Evolutionary conservation across 2,329 filamentous ascomycete genomes (phyloP).

Genomic region (Didymella pinodella): DNA sequence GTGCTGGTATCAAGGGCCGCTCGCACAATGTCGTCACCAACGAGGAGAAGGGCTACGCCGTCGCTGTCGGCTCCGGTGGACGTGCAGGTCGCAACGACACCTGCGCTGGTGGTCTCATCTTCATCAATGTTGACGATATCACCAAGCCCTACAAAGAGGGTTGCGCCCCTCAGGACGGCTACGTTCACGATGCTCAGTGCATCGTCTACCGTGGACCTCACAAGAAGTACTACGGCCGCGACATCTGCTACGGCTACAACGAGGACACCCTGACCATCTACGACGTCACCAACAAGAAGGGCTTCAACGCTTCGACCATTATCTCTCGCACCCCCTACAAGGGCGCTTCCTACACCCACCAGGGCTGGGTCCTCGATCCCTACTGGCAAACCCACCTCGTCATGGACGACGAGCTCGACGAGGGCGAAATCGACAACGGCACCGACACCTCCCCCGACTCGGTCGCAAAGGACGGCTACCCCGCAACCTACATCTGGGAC

Average conservation of each 20-base stretch:
- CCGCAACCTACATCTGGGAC: constrained; percentile 50
- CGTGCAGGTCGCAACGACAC: constrained; percentile 42
- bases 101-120: constrained; percentile 64
- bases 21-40: constrained; percentile 50
- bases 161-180: constrained; percentile 64
- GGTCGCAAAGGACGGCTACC: constrained; percentile 45
- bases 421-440: constrained; percentile 43
- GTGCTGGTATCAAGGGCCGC: constrained; percentile 32
- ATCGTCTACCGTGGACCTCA: constrained; percentile 64
- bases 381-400: constrained; percentile 48
- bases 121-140: constrained; percentile 65
- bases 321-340: constrained; percentile 64
- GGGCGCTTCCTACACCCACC: constrained; percentile 65
- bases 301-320: constrained; percentile 63
- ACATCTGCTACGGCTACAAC: constrained; percentile 67
- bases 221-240: constrained; percentile 57
- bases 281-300: constrained; percentile 62
- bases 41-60: constrained; percentile 46
- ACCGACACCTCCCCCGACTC: constrained; percentile 30
- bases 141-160: constrained; percentile 57
- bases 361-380: constrained; percentile 62
- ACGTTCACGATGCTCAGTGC: constrained; percentile 69
- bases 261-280: constrained; percentile 62
- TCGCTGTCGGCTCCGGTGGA: constrained; percentile 45
- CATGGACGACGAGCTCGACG: constrained; percentile 51